A percentile compares a stretch with the other conserved stretches of the same genome.
Evolutionary conservation across 805 yeast genomes (phyloP).

Genomic region (Starmerella sp.): DNA sequence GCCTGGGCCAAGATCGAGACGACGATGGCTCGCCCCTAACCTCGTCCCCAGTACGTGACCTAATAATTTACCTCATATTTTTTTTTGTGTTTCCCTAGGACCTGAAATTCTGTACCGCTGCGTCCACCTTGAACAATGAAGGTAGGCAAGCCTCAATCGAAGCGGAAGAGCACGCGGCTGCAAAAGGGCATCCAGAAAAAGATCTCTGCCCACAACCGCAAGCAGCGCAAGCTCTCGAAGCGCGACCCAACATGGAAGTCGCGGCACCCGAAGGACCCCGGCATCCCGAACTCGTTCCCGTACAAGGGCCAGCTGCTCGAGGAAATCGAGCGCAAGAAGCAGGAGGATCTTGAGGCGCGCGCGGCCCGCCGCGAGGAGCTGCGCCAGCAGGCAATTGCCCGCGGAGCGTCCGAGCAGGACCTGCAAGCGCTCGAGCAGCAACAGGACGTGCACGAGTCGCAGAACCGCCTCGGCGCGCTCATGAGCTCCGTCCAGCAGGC

Average conservation of each 20-base stretch:
- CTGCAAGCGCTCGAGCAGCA: slow-evolving; percentile 33
- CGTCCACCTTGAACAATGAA: slow-evolving; percentile 14
- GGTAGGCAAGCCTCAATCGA: slow-evolving; percentile 31
- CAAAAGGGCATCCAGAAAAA: slow-evolving; percentile 94
- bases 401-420: slow-evolving; percentile 31
- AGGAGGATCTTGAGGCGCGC: slow-evolving; percentile 33
- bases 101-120: neutral
- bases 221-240: slow-evolving; percentile 70
- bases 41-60: neutral
- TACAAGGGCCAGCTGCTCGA: slow-evolving; percentile 73
- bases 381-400: slow-evolving; percentile 28
- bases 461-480: slow-evolving; percentile 64
- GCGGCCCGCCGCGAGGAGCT: slow-evolving; percentile 31
- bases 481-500: slow-evolving; percentile 85
- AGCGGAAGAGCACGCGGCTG: slow-evolving; percentile 84
- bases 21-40: neutral
- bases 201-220: slow-evolving; percentile 82
- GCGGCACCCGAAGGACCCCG: slow-evolving; percentile 72
- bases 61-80: slow-evolving; percentile 9
- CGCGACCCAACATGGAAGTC: slow-evolving; percentile 93
- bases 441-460: slow-evolving; percentile 31
- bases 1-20: neutral
- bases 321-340: slow-evolving; percentile 41
- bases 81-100: neutral
- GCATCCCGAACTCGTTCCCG: slow-evolving; percentile 91